Evolutionary conservation across 306 rosid genomes (phyloP).

Genomic region (Abrus pulchellus): DNA sequence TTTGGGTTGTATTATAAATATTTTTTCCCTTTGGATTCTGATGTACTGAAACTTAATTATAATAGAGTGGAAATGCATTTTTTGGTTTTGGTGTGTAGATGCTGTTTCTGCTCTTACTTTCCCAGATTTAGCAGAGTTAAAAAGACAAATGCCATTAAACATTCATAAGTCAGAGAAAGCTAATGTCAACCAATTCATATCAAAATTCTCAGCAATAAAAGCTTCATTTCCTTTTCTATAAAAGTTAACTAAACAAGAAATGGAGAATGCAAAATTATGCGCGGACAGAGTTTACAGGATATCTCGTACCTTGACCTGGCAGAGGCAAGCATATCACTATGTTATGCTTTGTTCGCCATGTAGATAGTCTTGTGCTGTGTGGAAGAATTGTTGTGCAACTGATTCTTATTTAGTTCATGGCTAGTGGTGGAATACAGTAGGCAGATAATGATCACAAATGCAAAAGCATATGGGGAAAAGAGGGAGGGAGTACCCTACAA

Average conservation of each 20-base stretch:
- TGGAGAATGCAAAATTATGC: conserved; percentile 13
- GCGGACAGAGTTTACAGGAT: conserved; percentile 42
- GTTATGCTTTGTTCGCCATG: conserved; percentile 9
- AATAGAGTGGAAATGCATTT: conserved; percentile 71
- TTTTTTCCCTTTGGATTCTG: conserved; percentile 51
- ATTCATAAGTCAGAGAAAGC: conserved; percentile 26
- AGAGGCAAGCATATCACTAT: conserved; percentile 18
- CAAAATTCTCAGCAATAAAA: background rate
- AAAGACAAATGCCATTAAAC: conserved; percentile 1
- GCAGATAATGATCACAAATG: conserved; percentile 57
- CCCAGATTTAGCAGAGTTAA: conserved; percentile 13
- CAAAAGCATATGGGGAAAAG: conserved; percentile 63
- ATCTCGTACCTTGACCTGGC: conserved; percentile 33
- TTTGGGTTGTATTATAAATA: conserved; percentile 67
- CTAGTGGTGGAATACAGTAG: conserved; percentile 51
- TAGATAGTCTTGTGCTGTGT: background rate
- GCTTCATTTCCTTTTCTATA: background rate
- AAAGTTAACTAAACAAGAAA: conserved; percentile 14
- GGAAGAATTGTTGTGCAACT: conserved; percentile 25
- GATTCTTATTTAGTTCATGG: conserved; percentile 35
- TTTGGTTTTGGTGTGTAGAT: conserved; percentile 79
- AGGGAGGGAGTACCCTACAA: conserved; percentile 77
- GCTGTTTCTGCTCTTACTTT: conserved; percentile 41
- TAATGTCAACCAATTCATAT: conserved; percentile 20
- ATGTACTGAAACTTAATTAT: conserved; percentile 71